Percentiles rank a stretch among this genome's conserved stretches.
Evolutionary conservation across 2,329 filamentous ascomycete species (phyloP).

Genomic region (Microascus cirrosus): DNA sequence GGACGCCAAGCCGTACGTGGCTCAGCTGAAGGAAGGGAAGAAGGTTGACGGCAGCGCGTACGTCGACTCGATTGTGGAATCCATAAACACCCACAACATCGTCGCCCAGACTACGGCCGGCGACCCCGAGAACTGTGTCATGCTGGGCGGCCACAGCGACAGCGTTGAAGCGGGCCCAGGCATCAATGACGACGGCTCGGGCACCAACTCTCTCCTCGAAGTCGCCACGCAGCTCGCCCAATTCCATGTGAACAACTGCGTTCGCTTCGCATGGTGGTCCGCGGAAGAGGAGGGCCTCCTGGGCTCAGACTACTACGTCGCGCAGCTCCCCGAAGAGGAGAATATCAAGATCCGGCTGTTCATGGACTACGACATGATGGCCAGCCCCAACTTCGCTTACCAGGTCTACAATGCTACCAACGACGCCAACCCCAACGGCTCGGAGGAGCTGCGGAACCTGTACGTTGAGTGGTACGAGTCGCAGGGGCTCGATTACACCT

Average conservation of each 20-base stretch:
- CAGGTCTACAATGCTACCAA: slow-evolving; percentile 65
- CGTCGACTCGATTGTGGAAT: slow-evolving; percentile 44
- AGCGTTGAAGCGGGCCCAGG: slow-evolving; percentile 53
- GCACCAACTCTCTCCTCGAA: slow-evolving; percentile 50
- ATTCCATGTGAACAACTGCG: slow-evolving; percentile 51
- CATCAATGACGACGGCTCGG: slow-evolving; percentile 71
- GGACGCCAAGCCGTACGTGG: slow-evolving; percentile 45
- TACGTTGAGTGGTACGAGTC: slow-evolving; percentile 57
- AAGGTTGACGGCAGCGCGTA: slow-evolving; percentile 43
- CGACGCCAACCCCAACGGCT: slow-evolving; percentile 57
- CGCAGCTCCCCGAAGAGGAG: slow-evolving; percentile 41
- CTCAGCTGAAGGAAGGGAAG: slow-evolving; percentile 39
- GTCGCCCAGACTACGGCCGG: slow-evolving; percentile 50
- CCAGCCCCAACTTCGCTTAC: slow-evolving; percentile 54
- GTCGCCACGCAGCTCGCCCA: slow-evolving; percentile 46
- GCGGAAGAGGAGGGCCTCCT: slow-evolving; percentile 57
- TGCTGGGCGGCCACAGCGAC: slow-evolving; percentile 55
- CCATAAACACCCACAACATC: slow-evolving; percentile 46
- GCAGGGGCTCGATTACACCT: slow-evolving; percentile 53
- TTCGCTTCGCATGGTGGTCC: slow-evolving; percentile 58
- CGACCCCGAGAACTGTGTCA: slow-evolving; percentile 52
- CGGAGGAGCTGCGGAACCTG: slow-evolving; percentile 55
- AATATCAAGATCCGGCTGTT: slow-evolving; percentile 53
- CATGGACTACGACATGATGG: slow-evolving; percentile 63
- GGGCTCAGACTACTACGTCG: slow-evolving; percentile 51